phyloP scores from a whole-genome alignment of 371 early-diverging fungal genomes.

The Mortierella sp. region DNA sequence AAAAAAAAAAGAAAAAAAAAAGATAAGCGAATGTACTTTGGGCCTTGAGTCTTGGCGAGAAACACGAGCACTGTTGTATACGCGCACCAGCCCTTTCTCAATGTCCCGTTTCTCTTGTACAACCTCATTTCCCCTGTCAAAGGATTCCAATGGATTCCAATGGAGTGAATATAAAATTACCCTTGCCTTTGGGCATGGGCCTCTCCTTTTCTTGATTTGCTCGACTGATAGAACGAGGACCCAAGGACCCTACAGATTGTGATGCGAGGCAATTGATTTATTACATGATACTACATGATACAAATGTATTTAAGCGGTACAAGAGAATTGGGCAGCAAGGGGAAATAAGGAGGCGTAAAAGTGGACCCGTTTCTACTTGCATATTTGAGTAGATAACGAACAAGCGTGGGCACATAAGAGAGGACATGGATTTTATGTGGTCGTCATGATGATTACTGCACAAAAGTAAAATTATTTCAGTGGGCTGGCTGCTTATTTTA shows the following conservation, averaged over 20 bases:
- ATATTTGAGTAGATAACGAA: too few relatives aligned
- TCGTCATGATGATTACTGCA: too few relatives aligned
- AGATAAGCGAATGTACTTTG: too few relatives aligned
- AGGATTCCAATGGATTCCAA: not conserved
- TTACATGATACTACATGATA: not conserved
- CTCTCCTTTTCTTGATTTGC: constrained; percentile 2
- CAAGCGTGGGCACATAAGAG: too few relatives aligned
- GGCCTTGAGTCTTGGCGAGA: not conserved
- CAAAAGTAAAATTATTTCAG: too few relatives aligned
- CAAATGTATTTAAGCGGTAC: not conserved
- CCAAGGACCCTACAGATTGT: not conserved
- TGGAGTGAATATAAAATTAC: not conserved
- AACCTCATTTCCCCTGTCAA: constrained; percentile 2
- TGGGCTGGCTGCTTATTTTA: not conserved
- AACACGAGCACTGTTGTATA: not conserved
- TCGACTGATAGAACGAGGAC: not conserved
- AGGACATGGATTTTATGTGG: too few relatives aligned
- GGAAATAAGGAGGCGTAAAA: not conserved
- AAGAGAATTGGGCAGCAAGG: not conserved
- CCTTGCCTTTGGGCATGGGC: constrained; percentile 15
- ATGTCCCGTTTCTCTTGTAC: not conserved
- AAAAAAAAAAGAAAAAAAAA: too few relatives aligned
- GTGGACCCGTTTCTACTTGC: not conserved
- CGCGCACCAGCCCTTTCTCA: not conserved
- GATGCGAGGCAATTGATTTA: not conserved